Percentiles rank a stretch among this genome's conserved stretches.
Evolutionary conservation across 2,329 filamentous ascomycete genomes (phyloP).

Genomic region (Diaporthe ilicicola): DNA sequence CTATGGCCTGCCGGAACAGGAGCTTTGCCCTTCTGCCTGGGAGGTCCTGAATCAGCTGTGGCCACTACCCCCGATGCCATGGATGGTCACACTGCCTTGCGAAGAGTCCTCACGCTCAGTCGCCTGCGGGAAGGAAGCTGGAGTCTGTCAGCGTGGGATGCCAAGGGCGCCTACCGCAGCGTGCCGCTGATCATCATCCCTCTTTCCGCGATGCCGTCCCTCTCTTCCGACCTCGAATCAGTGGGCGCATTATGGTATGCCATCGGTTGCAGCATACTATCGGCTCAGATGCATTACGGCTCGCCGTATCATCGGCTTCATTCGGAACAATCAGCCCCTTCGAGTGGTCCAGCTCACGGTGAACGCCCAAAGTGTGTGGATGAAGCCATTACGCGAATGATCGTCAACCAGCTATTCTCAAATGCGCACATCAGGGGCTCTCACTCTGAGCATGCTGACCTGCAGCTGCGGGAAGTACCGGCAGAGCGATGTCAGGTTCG

Average conservation of each 20-base stretch:
- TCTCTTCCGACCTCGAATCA: background rate
- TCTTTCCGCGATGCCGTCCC: constrained; percentile 5
- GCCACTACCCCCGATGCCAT: background rate
- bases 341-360: background rate
- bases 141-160: constrained; percentile 8
- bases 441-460: background rate
- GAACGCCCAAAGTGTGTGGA: background rate
- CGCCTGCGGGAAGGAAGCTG: background rate
- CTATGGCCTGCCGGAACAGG: background rate
- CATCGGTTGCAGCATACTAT: background rate
- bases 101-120: background rate
- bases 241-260: background rate
- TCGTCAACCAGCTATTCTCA: background rate
- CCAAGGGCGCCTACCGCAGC: constrained; percentile 4
- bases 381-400: background rate
- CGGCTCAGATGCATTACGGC: background rate
- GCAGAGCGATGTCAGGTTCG: background rate
- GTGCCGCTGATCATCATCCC: background rate
- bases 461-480: background rate
- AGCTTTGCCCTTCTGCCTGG: background rate
- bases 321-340: background rate
- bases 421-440: background rate
- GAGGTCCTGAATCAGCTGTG: background rate
- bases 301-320: too few species aligned
- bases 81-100: constrained; percentile 4